Percentiles rank a stretch among this genome's conserved stretches.
Evolutionary conservation across 2,329 filamentous ascomycete species (phyloP).

Genomic region (Diaporthe nobilis): DNA sequence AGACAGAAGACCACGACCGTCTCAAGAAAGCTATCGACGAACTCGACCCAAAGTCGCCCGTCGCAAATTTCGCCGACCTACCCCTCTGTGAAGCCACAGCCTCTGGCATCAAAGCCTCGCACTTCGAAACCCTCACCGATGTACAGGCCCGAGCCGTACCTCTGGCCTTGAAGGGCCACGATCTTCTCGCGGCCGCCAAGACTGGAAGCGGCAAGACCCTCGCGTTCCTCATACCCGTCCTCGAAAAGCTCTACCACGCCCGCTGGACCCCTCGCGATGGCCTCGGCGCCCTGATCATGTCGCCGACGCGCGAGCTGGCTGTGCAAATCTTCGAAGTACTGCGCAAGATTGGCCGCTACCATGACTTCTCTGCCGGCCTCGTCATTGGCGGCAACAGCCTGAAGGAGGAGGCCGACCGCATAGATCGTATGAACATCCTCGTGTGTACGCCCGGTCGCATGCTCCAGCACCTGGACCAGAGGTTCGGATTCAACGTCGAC

Average conservation of each 20-base stretch:
- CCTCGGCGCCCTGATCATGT: slow-evolving; percentile 91
- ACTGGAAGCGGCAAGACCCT: slow-evolving; percentile 97
- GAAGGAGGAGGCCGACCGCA: slow-evolving; percentile 85
- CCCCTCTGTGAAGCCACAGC: slow-evolving; percentile 87
- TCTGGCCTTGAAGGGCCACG: slow-evolving; percentile 84
- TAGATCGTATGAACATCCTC: slow-evolving; percentile 89
- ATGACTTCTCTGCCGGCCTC: slow-evolving; percentile 91
- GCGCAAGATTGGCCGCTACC: slow-evolving; percentile 88
- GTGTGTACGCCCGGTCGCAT: slow-evolving; percentile 96
- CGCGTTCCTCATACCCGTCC: slow-evolving; percentile 90
- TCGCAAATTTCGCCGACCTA: slow-evolving; percentile 83
- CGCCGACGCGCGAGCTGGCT: slow-evolving; percentile 93
- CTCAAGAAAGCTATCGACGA: slow-evolving; percentile 70
- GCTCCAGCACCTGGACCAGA: slow-evolving; percentile 96
- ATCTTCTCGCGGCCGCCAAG: slow-evolving; percentile 95
- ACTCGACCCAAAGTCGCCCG: slow-evolving; percentile 72
- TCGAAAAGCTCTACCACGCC: slow-evolving; percentile 91
- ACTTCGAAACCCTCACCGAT: slow-evolving; percentile 92
- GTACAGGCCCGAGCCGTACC: slow-evolving; percentile 93
- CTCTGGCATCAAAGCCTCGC: slow-evolving; percentile 84
- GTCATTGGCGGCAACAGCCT: slow-evolving; percentile 95
- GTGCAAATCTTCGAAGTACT: slow-evolving; percentile 98
- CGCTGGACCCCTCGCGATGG: slow-evolving; percentile 94
- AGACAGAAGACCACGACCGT: slow-evolving; percentile 45
- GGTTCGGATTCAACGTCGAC: slow-evolving; percentile 88